These are phyloP conservation scores for Phyllosticta citrichinensis DNA, from an alignment of 2,329 filamentous ascomycete genomes.

Conservation along the genomic window DNA sequence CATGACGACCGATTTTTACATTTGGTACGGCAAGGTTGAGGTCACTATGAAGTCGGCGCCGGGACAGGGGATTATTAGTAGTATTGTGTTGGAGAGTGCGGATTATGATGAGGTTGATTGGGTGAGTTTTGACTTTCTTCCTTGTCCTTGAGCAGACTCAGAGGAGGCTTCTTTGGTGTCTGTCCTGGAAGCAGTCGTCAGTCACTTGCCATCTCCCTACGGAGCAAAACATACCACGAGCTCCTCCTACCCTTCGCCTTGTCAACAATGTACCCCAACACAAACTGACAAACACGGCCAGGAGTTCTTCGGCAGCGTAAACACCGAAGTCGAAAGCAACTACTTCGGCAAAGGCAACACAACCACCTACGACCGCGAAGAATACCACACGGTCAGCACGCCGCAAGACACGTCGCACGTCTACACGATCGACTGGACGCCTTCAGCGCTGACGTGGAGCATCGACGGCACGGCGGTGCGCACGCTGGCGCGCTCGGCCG, in stretches of 20 bases:
- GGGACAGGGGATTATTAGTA: conserved; percentile 12
- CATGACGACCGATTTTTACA: conserved; percentile 15
- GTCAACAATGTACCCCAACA: neutral
- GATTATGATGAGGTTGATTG: conserved; percentile 14
- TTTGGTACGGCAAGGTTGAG: conserved; percentile 14
- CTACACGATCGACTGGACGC: conserved; percentile 65
- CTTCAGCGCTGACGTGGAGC: conserved; percentile 54
- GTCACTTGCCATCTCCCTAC: too few species aligned
- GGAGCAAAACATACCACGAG: too few species aligned
- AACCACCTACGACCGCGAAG: conserved; percentile 57
- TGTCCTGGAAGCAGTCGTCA: neutral
- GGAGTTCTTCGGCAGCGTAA: conserved; percentile 45
- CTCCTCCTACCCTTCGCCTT: too few species aligned
- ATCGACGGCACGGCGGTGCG: conserved; percentile 60
- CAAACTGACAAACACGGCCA: conserved; percentile 18
- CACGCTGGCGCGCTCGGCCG: conserved; percentile 48
- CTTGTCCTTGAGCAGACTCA: too few species aligned
- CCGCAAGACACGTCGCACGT: conserved; percentile 52
- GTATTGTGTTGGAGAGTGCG: conserved; percentile 11
- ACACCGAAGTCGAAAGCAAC: conserved; percentile 53
- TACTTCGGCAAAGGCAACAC: conserved; percentile 67
- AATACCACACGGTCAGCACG: conserved; percentile 46
- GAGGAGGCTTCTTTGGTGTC: neutral
- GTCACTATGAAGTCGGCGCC: conserved; percentile 14
- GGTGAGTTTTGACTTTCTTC: neutral